A percentile compares a stretch with the other conserved stretches of the same genome.
These are phyloP conservation scores for Penicillium psychrofluorescens DNA, from an alignment of 495 filamentous ascomycete genomes.

Conservation along the genomic window DNA sequence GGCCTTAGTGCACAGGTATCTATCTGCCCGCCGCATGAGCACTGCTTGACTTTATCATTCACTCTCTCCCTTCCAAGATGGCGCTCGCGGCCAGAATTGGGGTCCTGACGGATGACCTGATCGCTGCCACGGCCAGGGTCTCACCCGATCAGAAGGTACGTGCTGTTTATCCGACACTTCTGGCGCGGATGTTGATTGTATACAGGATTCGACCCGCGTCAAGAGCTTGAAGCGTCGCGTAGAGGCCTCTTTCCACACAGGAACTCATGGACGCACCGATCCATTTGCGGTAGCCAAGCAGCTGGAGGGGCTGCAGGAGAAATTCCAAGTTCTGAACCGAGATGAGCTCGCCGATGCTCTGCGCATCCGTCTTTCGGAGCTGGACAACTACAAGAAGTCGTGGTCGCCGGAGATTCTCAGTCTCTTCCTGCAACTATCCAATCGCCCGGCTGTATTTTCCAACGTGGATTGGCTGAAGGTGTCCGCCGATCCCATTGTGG, in stretches of 20 bases:
- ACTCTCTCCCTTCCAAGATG: slow-evolving; percentile 27
- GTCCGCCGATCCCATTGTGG: slow-evolving; percentile 32
- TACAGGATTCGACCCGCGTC: slow-evolving; percentile 23
- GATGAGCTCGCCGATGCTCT: slow-evolving; percentile 80
- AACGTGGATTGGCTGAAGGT: slow-evolving; percentile 53
- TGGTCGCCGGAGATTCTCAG: slow-evolving; percentile 75
- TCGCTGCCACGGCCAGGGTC: slow-evolving; percentile 20
- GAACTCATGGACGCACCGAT: slow-evolving; percentile 67
- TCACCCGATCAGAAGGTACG: slow-evolving; percentile 21
- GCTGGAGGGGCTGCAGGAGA: slow-evolving; percentile 78
- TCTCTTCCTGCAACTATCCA: slow-evolving; percentile 72
- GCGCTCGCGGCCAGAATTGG: slow-evolving; percentile 33
- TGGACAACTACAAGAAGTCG: slow-evolving; percentile 44
- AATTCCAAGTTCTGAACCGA: slow-evolving; percentile 69
- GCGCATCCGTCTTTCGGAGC: slow-evolving; percentile 49
- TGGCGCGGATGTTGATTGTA: slow-evolving; percentile 32
- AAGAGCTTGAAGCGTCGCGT: slow-evolving; percentile 21
- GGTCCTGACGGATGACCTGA: slow-evolving; percentile 29
- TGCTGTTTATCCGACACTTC: slow-evolving; percentile 14
- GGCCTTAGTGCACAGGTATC: too few relatives aligned
- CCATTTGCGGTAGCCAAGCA: slow-evolving; percentile 75
- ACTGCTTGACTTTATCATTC: neutral
- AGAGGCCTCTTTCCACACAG: slow-evolving; percentile 32
- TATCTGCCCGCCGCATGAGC: too few relatives aligned
- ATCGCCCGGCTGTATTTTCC: slow-evolving; percentile 67